Base-by-base conservation (phyloP, 176 grass and related monocot species). In the Aegilops bicornis region DNA sequence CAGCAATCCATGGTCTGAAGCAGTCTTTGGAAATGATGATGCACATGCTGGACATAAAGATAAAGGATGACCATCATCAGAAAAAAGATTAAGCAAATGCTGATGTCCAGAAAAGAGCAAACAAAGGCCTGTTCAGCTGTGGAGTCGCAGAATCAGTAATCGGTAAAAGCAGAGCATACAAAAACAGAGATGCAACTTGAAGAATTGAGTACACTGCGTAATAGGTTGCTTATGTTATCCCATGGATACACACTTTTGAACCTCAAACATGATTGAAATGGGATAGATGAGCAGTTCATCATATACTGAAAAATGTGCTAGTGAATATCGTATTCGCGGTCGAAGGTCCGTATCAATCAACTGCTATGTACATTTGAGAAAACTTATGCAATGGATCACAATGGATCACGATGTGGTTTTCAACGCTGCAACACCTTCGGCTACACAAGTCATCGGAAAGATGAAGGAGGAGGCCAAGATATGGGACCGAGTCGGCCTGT, bases 1-100 rank as follows among this genome's bases (percentile, higher is more conserved):
- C 19, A 99, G 35, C 89, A 99, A 45, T 69, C 90, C 97, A 90
- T 91, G 87, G 70, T 99, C 94, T 52, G 90, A 93, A 32, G 97
- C 85, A 23, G 79, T 87, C 19, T 87, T 94, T 6, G 90, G 67
- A 76, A 99, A 97, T 85, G 93, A 47, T 5, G 97, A 96, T 76
- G 92, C 81, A 87, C 97, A 99, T 54, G 92, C 97, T 99, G 65
- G 47, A 70, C 4, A 61, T 7, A 40, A 27, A 77, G 83, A 60
- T 37, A 83, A 56, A 80, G 7, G 70, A n/a, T 2, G 33, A 70
- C n/a, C 22, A 67, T 16, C 20, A 90, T 72, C 47, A 88, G 25
- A 68, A 63, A 73, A 9, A 40, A 69, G 1, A 54, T 16, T 30
- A 47, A 37, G 40, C 17, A 43, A 66, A 77, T 24, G 39, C 16